A percentile compares a stretch with the other conserved stretches of the same genome.
phyloP scores from a whole-genome alignment of 1,284 basidiomycete genomes.

The Xerocomus amazonicus region DNA sequence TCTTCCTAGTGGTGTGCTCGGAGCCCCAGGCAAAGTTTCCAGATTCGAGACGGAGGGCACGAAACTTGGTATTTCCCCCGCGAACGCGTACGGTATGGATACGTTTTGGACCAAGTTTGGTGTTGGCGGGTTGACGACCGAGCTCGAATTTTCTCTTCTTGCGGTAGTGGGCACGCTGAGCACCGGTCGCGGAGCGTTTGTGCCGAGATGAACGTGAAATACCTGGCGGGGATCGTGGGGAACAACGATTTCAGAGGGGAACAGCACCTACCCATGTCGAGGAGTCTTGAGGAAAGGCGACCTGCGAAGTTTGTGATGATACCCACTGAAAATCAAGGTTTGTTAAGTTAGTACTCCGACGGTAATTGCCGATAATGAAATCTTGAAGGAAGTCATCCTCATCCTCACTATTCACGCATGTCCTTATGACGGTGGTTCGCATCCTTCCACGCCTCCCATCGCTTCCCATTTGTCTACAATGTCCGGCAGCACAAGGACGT shows the following conservation, averaged over 20 bases:
- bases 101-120: constrained; percentile 91
- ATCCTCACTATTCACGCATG: constrained; percentile 25
- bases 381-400: no score
- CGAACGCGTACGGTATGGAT: constrained; percentile 91
- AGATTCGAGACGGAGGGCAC: constrained; percentile 89
- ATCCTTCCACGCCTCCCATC: constrained; percentile 6
- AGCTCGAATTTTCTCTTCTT: constrained; percentile 99
- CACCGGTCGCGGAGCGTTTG: constrained; percentile 91
- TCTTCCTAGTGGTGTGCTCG: constrained; percentile 89
- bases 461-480: constrained; percentile 22
- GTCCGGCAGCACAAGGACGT: constrained; percentile 25
- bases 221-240: constrained; percentile 48
- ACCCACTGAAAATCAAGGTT: constrained; percentile 34
- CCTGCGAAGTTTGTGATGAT: constrained; percentile 28
- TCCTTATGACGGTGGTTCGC: constrained; percentile 6
- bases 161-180: constrained; percentile 92
- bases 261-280: constrained; percentile 54
- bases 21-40: constrained; percentile 98
- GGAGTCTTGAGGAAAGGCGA: constrained; percentile 33
- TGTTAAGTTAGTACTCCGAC: constrained; percentile 21
- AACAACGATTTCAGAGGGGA: neutral
- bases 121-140: constrained; percentile 93
- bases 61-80: constrained; percentile 90
- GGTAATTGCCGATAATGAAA: constrained; percentile 27
- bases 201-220: constrained; percentile 93